Evolutionary conservation across 352 stramenopile species (phyloP).

Genomic region (Discostella stelligera): DNA sequence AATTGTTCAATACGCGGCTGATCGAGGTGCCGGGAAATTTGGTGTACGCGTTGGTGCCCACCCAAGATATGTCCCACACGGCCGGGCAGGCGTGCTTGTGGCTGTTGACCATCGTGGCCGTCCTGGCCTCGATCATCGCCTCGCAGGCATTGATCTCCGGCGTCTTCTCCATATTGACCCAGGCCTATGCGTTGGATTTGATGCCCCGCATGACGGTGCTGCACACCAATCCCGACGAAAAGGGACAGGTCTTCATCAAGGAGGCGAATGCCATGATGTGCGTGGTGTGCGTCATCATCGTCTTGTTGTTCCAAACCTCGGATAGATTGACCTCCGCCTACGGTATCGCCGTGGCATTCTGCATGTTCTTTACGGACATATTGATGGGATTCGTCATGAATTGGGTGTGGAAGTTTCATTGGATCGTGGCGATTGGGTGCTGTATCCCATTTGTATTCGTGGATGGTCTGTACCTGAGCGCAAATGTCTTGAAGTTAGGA

Average conservation of each 20-base stretch:
- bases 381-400: not conserved
- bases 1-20: constrained; percentile 8
- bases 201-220: constrained; percentile 1
- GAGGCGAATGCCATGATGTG: constrained; percentile 10
- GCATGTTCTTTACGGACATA: constrained; percentile 6
- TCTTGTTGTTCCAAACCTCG: constrained; percentile 6
- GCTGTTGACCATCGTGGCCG: constrained; percentile 8
- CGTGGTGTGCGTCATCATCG: not conserved
- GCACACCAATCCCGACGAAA: constrained; percentile 9
- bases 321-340: constrained; percentile 3
- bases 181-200: constrained; percentile 6
- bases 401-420: constrained; percentile 5
- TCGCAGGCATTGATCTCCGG: constrained; percentile 6
- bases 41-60: constrained; percentile 3
- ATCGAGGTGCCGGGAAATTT: constrained; percentile 9
- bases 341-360: constrained; percentile 7
- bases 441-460: constrained; percentile 9
- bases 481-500: not conserved
- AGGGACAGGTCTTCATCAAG: constrained; percentile 3
- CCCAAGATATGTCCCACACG: not conserved
- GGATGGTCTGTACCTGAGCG: not conserved
- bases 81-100: constrained; percentile 7
- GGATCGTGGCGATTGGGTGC: not conserved
- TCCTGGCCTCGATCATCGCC: constrained; percentile 6
- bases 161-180: not conserved